Conservation (phyloP, 176 grass and related monocot genomes). For the Ananas comosus region DNA sequence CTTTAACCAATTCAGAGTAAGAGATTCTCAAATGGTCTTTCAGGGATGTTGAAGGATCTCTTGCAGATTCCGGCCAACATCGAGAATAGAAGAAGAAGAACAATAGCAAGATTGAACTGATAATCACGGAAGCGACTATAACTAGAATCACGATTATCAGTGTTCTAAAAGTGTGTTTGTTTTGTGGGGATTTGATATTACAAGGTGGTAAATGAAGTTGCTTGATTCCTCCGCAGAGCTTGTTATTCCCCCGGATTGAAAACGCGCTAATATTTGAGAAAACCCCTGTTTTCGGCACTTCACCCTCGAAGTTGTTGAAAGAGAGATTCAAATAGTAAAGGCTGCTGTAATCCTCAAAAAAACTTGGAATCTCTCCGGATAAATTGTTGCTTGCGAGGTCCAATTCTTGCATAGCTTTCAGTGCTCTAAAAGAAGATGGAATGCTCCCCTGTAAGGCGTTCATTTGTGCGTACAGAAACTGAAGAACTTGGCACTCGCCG, state of each 20-base stretch:
- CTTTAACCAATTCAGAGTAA: slow-evolving; percentile 6
- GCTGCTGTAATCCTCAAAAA: neutral
- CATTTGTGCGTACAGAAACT: neutral
- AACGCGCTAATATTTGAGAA: slow-evolving; percentile 11
- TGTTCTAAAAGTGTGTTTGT: neutral
- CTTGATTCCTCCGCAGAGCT: slow-evolving; percentile 25
- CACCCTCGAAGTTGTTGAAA: slow-evolving; percentile 21
- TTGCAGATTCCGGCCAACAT: neutral
- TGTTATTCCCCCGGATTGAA: slow-evolving; percentile 12
- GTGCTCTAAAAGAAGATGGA: neutral
- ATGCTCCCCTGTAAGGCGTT: neutral
- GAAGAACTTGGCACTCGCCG: neutral
- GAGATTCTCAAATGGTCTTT: neutral
- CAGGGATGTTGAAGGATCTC: neutral
- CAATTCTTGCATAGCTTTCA: neutral
- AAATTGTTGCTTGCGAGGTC: slow-evolving; percentile 21
- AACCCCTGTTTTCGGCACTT: slow-evolving; percentile 20
- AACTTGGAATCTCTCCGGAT: slow-evolving; percentile 1
- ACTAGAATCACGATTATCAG: slow-evolving; percentile 20
- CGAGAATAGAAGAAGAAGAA: too few relatives aligned
- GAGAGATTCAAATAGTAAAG: slow-evolving; percentile 16
- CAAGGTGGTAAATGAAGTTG: slow-evolving; percentile 23
- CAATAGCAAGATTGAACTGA: too few relatives aligned
- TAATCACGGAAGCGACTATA: neutral
- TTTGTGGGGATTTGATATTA: neutral